Evolutionary conservation across 257 asterid species (phyloP).

Genomic region (Coffea eugenioides): DNA sequence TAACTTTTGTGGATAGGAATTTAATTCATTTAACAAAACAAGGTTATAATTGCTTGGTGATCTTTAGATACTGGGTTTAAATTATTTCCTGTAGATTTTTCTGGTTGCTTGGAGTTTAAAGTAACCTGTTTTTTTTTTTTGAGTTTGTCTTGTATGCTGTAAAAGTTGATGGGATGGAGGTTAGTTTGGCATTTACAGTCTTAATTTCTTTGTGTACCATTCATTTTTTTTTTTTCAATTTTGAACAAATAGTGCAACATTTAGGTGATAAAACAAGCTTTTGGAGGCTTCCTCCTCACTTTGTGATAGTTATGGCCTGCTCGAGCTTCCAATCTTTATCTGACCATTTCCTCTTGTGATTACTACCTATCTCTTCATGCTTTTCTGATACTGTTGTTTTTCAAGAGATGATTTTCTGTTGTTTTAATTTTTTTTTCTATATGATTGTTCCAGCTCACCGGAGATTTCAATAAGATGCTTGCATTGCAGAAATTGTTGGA

Average conservation of each 20-base stretch:
- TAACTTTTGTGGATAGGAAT: background rate
- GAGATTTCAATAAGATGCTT: constrained; percentile 79
- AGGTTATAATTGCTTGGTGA: background rate
- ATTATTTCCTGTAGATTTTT: background rate
- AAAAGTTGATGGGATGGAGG: background rate
- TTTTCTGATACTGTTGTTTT: background rate
- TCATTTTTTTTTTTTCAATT: background rate
- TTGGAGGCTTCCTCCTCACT: background rate
- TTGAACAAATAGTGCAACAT: background rate
- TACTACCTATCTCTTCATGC: background rate
- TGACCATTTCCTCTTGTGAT: background rate
- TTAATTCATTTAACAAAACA: no score
- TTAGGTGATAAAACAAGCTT: background rate
- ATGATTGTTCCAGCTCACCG: constrained; percentile 56
- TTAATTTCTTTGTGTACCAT: background rate
- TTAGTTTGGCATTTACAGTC: background rate
- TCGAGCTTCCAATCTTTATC: background rate
- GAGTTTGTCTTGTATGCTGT: background rate
- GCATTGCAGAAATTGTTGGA: constrained; percentile 78
- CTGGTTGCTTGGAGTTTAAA: background rate
- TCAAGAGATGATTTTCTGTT: background rate
- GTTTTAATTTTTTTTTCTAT: constrained; percentile 8
- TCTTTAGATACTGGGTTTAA: background rate
- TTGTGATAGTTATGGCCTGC: background rate
- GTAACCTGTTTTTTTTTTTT: background rate